Percentiles rank a stretch among this genome's conserved stretches.
Conservation (phyloP, 2,329 filamentous ascomycete species). For the Onygenales sp. region DNA sequence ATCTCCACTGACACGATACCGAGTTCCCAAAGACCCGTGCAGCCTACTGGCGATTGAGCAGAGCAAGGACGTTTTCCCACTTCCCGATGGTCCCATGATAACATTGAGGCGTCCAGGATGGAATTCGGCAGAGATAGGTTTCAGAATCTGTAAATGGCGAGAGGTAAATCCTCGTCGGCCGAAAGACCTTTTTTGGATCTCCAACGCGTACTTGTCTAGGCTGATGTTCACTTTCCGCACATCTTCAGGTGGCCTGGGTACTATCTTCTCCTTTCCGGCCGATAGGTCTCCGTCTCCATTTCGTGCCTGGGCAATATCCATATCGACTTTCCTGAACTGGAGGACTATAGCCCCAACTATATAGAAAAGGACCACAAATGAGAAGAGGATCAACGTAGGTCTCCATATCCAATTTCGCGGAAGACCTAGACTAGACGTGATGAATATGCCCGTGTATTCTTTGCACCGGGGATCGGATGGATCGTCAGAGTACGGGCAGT, state of each 20-base stretch:
- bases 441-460: slow-evolving; percentile 59
- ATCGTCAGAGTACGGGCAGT: slow-evolving; percentile 58
- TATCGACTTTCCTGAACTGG: slow-evolving; percentile 56
- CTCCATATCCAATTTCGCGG: slow-evolving; percentile 57
- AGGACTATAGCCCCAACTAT: slow-evolving; percentile 52
- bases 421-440: slow-evolving; percentile 61
- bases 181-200: slow-evolving; percentile 52
- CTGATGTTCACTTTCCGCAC: slow-evolving; percentile 55
- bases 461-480: slow-evolving; percentile 54
- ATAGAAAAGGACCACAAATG: slow-evolving; percentile 56
- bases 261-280: slow-evolving; percentile 62
- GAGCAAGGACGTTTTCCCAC: slow-evolving; percentile 65
- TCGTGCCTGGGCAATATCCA: slow-evolving; percentile 58
- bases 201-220: slow-evolving; percentile 55
- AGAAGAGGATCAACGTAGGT: slow-evolving; percentile 54
- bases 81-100: slow-evolving; percentile 72
- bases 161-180: slow-evolving; percentile 34
- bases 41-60: slow-evolving; percentile 64
- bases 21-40: slow-evolving; percentile 51
- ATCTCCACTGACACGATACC: slow-evolving; percentile 52
- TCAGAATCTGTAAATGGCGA: slow-evolving; percentile 45
- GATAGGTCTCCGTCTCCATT: slow-evolving; percentile 52
- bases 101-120: slow-evolving; percentile 60
- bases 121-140: slow-evolving; percentile 58
- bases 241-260: slow-evolving; percentile 42